These are phyloP conservation scores for Tolypocladium sp. DNA, from an alignment of 2,329 filamentous ascomycete species.

Conservation along the genomic window DNA sequence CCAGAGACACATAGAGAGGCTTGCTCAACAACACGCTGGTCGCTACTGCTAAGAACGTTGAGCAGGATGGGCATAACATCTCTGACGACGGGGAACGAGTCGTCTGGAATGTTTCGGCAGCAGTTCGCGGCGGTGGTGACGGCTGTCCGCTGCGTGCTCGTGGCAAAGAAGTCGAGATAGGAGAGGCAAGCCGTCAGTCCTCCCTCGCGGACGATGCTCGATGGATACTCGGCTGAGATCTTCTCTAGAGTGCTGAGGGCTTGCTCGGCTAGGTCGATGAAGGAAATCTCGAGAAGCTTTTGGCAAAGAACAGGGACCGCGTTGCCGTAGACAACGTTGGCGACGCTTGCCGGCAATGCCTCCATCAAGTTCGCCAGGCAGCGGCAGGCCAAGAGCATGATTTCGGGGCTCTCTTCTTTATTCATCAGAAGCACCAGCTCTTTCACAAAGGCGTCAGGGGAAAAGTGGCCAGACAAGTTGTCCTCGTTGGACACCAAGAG, in stretches of 20 bases:
- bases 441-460: slow-evolving; percentile 89
- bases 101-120: slow-evolving; percentile 90
- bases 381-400: slow-evolving; percentile 93
- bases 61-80: slow-evolving; percentile 96
- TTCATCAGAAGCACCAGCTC: slow-evolving; percentile 90
- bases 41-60: slow-evolving; percentile 81
- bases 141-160: slow-evolving; percentile 90
- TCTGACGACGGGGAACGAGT: slow-evolving; percentile 82
- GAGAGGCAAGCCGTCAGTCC: slow-evolving; percentile 92
- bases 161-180: slow-evolving; percentile 95
- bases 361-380: slow-evolving; percentile 98
- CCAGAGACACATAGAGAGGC: slow-evolving; percentile 91
- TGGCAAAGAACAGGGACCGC: slow-evolving; percentile 91
- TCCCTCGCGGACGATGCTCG: slow-evolving; percentile 90
- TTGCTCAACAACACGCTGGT: slow-evolving; percentile 95
- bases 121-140: slow-evolving; percentile 97
- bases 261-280: slow-evolving; percentile 95
- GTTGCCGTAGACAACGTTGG: slow-evolving; percentile 94
- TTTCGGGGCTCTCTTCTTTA: slow-evolving; percentile 89
- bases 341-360: slow-evolving; percentile 81
- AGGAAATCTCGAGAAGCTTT: slow-evolving; percentile 91
- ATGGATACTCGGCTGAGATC: slow-evolving; percentile 92
- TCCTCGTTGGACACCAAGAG: slow-evolving; percentile 93
- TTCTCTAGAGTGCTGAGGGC: slow-evolving; percentile 94
- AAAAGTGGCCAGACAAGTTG: slow-evolving; percentile 89